Evolutionary conservation across 352 stramenopile genomes (phyloP), one percentile per base, ranked within the genome.

Genomic region (Phytophthora brassicae): DNA sequence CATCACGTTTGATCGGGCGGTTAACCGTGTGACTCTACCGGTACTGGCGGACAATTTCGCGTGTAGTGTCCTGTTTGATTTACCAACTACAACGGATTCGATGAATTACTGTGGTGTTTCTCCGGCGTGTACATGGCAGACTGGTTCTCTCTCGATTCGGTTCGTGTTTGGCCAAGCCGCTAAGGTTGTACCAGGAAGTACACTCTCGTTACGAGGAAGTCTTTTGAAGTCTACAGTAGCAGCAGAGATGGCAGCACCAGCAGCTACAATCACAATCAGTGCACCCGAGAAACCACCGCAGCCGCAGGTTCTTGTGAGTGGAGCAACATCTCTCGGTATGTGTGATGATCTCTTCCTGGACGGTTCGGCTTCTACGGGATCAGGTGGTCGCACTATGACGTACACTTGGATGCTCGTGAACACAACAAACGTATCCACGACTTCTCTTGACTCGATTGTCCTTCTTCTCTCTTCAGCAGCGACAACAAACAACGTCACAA

Each of bases 311-410:
- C 35, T 75, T 26, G 66, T 90, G 0, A 86, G 56, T 24, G 81
- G 81, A 1, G 68, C 67, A 12, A 71, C 59, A 6, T 87, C 76
- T 1, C 61, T 90, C 4, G 81, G 81, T 16, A 77, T 66, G 28
- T 90, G 78, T 29, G 81, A 90, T 22, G 70, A 86, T 58, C 51
- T 88, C 8, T 78, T 79, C 17, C 64, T 90, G 8, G 81, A 90
- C 43, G 81, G 69, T 1, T 84, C 76, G 0, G 60, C 62, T 16
- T 88, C 81, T 0, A 77, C 74, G 0, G 81, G 81, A 28, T 84
- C 75, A 0, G 78, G 81, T 29, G 81, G 81, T 9, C 78, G 81
- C 12, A 64, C 68, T 0, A 87, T 90, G 76, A 66, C 51, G 17
- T 88, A 75, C 46, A 77, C 41, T 31, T 88, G 81, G 81, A 66